A percentile compares a stretch with the other conserved stretches of the same genome.
Conservation (phyloP, 2,329 filamentous ascomycete species). For the Alternaria arbusti region DNA sequence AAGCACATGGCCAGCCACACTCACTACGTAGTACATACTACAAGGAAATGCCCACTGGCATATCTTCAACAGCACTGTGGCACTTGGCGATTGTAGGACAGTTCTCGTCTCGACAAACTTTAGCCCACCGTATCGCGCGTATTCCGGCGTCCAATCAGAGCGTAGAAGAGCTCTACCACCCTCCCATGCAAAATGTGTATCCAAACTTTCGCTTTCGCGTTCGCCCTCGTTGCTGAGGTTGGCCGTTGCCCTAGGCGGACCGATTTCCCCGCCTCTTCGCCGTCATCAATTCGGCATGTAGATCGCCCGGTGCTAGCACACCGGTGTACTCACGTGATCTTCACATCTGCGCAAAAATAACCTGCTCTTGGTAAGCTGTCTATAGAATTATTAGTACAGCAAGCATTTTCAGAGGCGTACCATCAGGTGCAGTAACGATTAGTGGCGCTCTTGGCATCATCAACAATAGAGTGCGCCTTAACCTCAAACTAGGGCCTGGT, state of each 20-base stretch:
- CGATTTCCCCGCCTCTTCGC: not conserved
- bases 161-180: not conserved
- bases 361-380: not conserved
- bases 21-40: not conserved
- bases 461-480: not conserved
- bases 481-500: not conserved
- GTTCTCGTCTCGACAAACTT: not conserved
- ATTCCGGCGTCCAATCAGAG: not conserved
- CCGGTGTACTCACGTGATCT: not conserved
- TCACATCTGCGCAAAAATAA: not conserved
- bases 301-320: not conserved
- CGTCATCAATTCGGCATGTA: not conserved
- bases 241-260: not conserved
- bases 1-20: not conserved
- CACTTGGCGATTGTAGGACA: not conserved
- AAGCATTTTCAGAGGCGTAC: accelerated
- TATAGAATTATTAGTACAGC: not conserved
- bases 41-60: not conserved
- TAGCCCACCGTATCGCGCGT: not conserved
- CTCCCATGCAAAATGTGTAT: not conserved
- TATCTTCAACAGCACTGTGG: not conserved
- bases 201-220: not conserved
- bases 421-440: not conserved
- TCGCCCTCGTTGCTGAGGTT: not conserved
- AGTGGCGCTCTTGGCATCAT: not conserved